Conservation (phyloP, 1,284 basidiomycete species). For the Irpex sp. region DNA sequence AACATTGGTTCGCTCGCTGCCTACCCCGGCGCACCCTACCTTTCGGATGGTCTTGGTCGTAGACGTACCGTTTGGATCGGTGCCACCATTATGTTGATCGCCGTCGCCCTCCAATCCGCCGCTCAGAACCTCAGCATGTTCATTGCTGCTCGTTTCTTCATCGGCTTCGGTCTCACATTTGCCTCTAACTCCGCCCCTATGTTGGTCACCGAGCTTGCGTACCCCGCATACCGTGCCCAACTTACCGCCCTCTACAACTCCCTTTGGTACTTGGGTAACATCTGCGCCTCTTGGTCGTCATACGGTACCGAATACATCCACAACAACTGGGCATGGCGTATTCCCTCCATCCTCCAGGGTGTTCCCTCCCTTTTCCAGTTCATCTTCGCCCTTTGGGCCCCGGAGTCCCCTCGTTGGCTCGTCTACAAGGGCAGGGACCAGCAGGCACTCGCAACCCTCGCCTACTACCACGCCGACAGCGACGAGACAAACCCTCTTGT, state of each 20-base stretch:
- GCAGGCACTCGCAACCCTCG: conserved; percentile 58
- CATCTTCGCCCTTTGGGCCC: conserved; percentile 53
- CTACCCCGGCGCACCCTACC: conserved; percentile 67
- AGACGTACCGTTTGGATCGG: conserved; percentile 61
- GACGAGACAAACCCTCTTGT: conserved; percentile 69
- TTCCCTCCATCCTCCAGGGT: conserved; percentile 67
- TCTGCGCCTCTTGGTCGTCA: conserved; percentile 73
- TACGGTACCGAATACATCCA: conserved; percentile 69
- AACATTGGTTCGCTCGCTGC: conserved; percentile 65
- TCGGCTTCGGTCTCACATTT: conserved; percentile 78
- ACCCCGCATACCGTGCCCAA: conserved; percentile 72
- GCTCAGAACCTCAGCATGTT: conserved; percentile 76
- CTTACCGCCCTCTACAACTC: conserved; percentile 75
- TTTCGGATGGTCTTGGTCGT: conserved; percentile 68
- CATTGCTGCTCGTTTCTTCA: conserved; percentile 75
- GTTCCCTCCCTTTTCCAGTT: conserved; percentile 63
- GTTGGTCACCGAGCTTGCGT: conserved; percentile 75
- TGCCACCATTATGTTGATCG: conserved; percentile 59
- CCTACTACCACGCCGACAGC: conserved; percentile 74
- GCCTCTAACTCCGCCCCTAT: conserved; percentile 72
- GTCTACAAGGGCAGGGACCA: conserved; percentile 61
- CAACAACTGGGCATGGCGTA: conserved; percentile 71
- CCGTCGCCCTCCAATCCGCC: conserved; percentile 69
- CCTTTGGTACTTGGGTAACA: conserved; percentile 77
- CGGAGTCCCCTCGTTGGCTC: conserved; percentile 73